phyloP scores from a whole-genome alignment of 2,329 filamentous ascomycete species.

The Cucurbitaria berberidis region DNA sequence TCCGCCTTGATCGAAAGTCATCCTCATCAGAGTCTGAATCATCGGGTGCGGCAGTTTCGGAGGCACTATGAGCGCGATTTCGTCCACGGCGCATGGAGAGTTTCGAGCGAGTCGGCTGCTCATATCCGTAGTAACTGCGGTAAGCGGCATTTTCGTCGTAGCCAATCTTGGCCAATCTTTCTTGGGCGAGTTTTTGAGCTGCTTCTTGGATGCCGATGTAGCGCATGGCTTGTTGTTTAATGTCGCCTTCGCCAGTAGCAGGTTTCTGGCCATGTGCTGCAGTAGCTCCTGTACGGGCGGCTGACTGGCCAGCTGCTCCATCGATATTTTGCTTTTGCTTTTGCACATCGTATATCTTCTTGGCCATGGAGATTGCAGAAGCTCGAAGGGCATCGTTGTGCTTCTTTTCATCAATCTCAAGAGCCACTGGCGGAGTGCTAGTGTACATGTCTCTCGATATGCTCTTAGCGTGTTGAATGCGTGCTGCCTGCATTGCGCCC shows the following conservation, averaged over 20 bases:
- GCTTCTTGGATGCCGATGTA: conserved; percentile 78
- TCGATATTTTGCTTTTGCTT: conserved; percentile 67
- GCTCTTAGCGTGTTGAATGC: conserved; percentile 70
- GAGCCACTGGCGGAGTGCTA: conserved; percentile 72
- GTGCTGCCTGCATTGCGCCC: conserved; percentile 64
- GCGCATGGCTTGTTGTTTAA: conserved; percentile 59
- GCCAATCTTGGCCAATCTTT: conserved; percentile 80
- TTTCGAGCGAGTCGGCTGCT: conserved; percentile 57
- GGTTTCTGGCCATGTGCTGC: conserved; percentile 38
- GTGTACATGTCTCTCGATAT: conserved; percentile 79
- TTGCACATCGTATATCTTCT: conserved; percentile 78
- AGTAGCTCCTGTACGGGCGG: conserved; percentile 45
- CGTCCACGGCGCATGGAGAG: conserved; percentile 62
- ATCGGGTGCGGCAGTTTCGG: conserved; percentile 48
- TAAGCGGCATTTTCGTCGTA: conserved; percentile 71
- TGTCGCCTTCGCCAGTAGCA: conserved; percentile 49
- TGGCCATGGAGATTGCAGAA: conserved; percentile 88
- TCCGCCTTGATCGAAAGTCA: conserved; percentile 71
- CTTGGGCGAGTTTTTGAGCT: conserved; percentile 83
- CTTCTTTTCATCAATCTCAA: conserved; percentile 76
- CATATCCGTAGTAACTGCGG: conserved; percentile 77
- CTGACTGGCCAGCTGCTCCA: conserved; percentile 45
- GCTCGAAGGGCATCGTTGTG: conserved; percentile 76
- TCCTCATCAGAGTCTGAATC: conserved; percentile 58
- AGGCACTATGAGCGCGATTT: conserved; percentile 70